A percentile compares a stretch with the other conserved stretches of the same genome.
phyloP scores from a whole-genome alignment of 345 rosid genomes.

The Pelargonium nanum region DNA sequence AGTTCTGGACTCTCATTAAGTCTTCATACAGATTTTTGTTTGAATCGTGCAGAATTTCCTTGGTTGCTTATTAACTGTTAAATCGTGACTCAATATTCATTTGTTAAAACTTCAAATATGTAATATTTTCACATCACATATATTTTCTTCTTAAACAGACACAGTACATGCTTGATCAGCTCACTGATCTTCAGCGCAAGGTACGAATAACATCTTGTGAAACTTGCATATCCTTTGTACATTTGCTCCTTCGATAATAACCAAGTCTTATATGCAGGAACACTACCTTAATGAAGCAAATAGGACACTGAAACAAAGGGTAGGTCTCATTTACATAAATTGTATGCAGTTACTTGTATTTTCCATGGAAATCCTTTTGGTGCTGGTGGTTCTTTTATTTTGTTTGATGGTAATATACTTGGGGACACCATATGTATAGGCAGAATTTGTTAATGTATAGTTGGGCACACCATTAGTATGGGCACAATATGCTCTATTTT shows the following conservation, averaged over 20 bases:
- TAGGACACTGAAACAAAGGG: slow-evolving; percentile 73
- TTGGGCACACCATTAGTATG: too few species aligned
- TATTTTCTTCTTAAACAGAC: slow-evolving; percentile 35
- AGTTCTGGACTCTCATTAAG: neutral
- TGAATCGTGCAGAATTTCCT: neutral
- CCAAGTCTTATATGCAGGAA: slow-evolving; percentile 34
- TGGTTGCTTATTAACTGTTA: neutral
- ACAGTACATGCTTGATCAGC: slow-evolving; percentile 87
- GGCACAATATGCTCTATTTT: too few species aligned
- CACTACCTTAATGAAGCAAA: slow-evolving; percentile 70
- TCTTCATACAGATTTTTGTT: neutral
- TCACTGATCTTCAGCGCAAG: slow-evolving; percentile 82
- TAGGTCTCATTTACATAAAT: slow-evolving; percentile 16
- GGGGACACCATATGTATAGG: neutral
- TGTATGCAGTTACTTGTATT: neutral
- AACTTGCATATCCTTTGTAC: neutral
- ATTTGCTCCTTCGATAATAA: neutral
- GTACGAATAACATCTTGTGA: slow-evolving; percentile 18
- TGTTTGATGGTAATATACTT: too few species aligned
- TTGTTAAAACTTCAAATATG: too few species aligned
- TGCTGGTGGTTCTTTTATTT: too few species aligned
- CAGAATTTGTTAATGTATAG: too few species aligned
- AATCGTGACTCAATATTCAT: too few species aligned
- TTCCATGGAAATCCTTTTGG: too few species aligned
- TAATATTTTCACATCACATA: neutral